Percentiles rank a stretch among this genome's conserved stretches.
Conservation (phyloP, 169 alveolate species). For the Sarcocystis neurona region DNA sequence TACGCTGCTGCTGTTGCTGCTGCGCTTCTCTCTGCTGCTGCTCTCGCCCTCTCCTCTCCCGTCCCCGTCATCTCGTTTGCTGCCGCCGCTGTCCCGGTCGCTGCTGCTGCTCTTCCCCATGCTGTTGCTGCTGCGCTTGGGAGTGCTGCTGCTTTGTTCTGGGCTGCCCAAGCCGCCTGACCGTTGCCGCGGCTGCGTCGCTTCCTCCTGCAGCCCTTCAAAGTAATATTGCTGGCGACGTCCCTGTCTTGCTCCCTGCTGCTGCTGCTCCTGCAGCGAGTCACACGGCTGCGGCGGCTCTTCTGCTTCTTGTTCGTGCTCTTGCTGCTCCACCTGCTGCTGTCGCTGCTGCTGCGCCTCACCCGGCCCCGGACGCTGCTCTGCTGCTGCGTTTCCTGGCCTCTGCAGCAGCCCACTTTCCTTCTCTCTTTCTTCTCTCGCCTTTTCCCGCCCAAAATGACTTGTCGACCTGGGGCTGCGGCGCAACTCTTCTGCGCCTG, state of each 20-base stretch:
- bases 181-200: neutral
- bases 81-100: neutral
- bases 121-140: neutral
- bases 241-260: no score
- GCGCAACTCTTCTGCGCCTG: no score
- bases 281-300: neutral
- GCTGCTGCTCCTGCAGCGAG: neutral
- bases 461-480: no score
- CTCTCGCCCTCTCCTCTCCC: neutral
- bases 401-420: neutral
- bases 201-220: neutral
- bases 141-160: neutral
- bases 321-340: conserved; percentile 31
- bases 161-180: neutral
- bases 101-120: neutral
- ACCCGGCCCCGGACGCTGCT: neutral
- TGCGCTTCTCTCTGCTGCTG: neutral
- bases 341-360: conserved; percentile 13
- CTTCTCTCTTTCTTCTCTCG: no score
- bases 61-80: neutral
- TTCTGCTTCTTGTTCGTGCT: neutral
- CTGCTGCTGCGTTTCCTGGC: conserved; percentile 13
- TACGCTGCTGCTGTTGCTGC: neutral
- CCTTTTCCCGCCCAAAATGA: no score
- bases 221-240: no score